Evolutionary conservation across 176 grass and related monocot species (phyloP), one percentile per base, ranked within the genome.

Genomic region (barley (Hordeum vulgare)): DNA sequence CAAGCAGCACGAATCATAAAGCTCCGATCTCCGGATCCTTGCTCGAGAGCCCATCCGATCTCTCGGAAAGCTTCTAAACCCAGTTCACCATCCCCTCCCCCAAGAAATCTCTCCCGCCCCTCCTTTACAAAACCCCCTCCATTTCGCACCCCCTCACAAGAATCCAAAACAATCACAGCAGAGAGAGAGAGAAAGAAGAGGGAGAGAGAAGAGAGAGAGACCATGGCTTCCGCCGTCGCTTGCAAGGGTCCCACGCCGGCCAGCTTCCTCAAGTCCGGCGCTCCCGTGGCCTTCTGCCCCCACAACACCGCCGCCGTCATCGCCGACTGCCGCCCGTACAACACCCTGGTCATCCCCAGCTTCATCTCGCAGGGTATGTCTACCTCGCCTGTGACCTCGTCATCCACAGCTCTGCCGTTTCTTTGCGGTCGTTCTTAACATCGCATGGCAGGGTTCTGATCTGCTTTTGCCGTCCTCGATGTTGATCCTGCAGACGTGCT

Each of bases 61-160:
- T 2, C 14, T 66, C 85, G 11, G 27, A 85, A 87, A 81, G 4
- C 39, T 87, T n/a, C n/a, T n/a, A n/a, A n/a, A n/a, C n/a, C n/a
- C n/a, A n/a, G n/a, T n/a, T n/a, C n/a, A n/a, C n/a, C n/a, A n/a
- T n/a, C n/a, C n/a, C n/a, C n/a, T n/a, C n/a, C n/a, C n/a, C n/a
- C n/a, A n/a, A n/a, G n/a, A n/a, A n/a, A n/a, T n/a, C n/a, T n/a
- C n/a, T n/a, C n/a, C n/a, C n/a, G n/a, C n/a, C n/a, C n/a, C n/a
- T n/a, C n/a, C n/a, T n/a, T n/a, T n/a, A n/a, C n/a, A n/a, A n/a
- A n/a, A n/a, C n/a, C n/a, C n/a, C n/a, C 37, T 4, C 36, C 25
- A 67, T 12, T 9, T 45, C 10, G 15, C 27, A 14, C 51, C 18
- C 6, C 47, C 15, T 17, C 47, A 54, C 71, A 11, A 75, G 62